Conservation (phyloP, 148 eudicot genomes). For the Arctostaphylos glauca region DNA sequence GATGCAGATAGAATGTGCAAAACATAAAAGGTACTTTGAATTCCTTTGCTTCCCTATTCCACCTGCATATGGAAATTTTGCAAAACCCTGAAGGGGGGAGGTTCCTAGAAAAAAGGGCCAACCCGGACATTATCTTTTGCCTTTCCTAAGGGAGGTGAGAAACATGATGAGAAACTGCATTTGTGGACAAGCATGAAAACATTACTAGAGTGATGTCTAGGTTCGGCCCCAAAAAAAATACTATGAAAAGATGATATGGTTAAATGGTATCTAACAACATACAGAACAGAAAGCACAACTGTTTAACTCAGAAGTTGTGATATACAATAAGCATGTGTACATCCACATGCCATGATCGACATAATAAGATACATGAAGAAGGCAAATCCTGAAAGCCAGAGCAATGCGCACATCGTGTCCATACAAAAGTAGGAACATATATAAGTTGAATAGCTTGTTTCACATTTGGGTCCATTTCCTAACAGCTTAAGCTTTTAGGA, state of each 20-base stretch:
- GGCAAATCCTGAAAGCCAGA: not conserved
- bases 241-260: not conserved
- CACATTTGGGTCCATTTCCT: no score
- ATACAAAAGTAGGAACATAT: not conserved
- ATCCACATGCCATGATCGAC: not conserved
- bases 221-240: not conserved
- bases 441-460: no score
- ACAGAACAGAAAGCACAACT: not conserved
- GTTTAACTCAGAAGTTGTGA: not conserved
- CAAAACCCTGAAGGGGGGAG: not conserved
- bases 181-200: not conserved
- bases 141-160: not conserved
- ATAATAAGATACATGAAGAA: not conserved
- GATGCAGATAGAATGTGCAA: not conserved
- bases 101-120: not conserved
- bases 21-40: not conserved
- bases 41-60: not conserved
- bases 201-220: not conserved
- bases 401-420: not conserved
- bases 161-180: not conserved
- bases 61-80: not conserved
- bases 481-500: no score
- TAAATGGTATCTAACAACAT: not conserved
- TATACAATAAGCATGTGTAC: not conserved
- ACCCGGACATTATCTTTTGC: not conserved